phyloP scores from a whole-genome alignment of 176 grass and related monocot genomes.

The Eleusine indica region DNA sequence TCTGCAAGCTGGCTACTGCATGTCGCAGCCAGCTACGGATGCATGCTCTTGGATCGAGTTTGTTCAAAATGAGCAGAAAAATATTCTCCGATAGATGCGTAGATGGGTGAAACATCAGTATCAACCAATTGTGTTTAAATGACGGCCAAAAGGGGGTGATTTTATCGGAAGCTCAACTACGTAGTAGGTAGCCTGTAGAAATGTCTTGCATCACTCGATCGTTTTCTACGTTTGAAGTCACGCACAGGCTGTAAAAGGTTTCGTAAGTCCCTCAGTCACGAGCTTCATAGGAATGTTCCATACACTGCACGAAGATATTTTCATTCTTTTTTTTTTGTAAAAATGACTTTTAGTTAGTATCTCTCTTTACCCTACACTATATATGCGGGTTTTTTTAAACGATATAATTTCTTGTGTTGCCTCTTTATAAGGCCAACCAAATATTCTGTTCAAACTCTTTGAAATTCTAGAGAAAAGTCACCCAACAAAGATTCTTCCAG shows the following conservation, averaged over 20 bases:
- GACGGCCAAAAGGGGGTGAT: background rate
- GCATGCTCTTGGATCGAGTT: background rate
- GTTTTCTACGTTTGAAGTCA: background rate
- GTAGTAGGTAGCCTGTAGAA: conserved; percentile 23
- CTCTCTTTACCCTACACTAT: too few species aligned
- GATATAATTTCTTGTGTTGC: too few species aligned
- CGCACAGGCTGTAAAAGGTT: background rate
- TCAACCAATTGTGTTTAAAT: background rate
- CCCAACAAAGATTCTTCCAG: background rate
- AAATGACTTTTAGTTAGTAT: too few species aligned
- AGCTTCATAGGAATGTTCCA: too few species aligned
- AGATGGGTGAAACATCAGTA: background rate
- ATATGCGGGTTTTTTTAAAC: too few species aligned
- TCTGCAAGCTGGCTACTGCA: background rate
- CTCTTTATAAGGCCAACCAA: too few species aligned
- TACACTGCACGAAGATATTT: background rate
- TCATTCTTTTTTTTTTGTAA: too few species aligned
- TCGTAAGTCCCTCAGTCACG: background rate
- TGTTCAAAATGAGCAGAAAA: conserved; percentile 10
- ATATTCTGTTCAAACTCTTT: conserved; percentile 7
- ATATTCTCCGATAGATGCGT: too few species aligned
- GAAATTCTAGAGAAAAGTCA: background rate
- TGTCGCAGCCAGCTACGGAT: background rate
- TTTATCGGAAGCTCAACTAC: background rate
- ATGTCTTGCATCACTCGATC: background rate